Conservation (phyloP, 1,284 basidiomycete species). For the Singerocomus inundabilis region DNA sequence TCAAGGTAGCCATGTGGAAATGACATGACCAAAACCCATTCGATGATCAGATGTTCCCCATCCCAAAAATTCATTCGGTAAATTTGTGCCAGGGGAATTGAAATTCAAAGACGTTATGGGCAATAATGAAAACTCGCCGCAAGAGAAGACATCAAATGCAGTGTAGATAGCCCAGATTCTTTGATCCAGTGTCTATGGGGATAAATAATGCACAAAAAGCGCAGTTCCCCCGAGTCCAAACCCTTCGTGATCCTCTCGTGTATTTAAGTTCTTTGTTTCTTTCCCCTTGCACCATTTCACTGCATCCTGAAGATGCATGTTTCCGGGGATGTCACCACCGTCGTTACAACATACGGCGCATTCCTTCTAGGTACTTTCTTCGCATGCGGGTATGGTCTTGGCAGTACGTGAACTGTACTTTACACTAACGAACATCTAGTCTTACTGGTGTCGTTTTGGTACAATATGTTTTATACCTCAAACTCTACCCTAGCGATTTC, state of each 20-base stretch:
- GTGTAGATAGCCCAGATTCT: slow-evolving; percentile 6
- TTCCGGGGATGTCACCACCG: slow-evolving; percentile 32
- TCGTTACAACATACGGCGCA: slow-evolving; percentile 32
- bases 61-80: too few species aligned
- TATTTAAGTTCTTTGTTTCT: slow-evolving; percentile 25
- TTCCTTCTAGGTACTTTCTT: slow-evolving; percentile 33
- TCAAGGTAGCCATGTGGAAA: too few species aligned
- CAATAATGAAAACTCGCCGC: too few species aligned
- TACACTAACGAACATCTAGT: slow-evolving; percentile 28
- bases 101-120: too few species aligned
- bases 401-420: not conserved
- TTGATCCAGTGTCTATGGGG: slow-evolving; percentile 29
- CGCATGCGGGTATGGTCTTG: slow-evolving; percentile 24
- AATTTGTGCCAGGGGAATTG: too few species aligned
- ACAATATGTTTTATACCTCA: slow-evolving; percentile 45
- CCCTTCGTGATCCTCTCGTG: slow-evolving; percentile 26
- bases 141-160: too few species aligned
- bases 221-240: not conserved
- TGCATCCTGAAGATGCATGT: slow-evolving; percentile 19
- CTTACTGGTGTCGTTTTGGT: slow-evolving; percentile 47
- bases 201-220: slow-evolving; percentile 35
- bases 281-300: not conserved
- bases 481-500: slow-evolving; percentile 40
- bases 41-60: too few species aligned
- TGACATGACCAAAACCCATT: too few species aligned